Evolutionary conservation across 768 basidiomycete species (phyloP), one percentile per base, ranked within the genome.

Genomic region (Mycena latifolia): DNA sequence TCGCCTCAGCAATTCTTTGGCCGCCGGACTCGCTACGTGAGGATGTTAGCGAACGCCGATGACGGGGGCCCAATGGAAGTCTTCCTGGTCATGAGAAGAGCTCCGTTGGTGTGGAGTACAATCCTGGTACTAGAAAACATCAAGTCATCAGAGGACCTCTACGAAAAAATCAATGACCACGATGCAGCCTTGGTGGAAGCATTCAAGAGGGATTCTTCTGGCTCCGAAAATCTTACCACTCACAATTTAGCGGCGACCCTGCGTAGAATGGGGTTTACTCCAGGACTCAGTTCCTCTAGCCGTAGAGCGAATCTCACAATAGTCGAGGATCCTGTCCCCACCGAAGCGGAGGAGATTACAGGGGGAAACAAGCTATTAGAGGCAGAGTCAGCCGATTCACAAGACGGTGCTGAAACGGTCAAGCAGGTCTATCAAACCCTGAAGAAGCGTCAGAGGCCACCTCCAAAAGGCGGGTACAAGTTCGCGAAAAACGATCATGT

Each of bases 401-500:
- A 39, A n/a, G n/a, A n/a, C n/a, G n/a, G n/a, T n/a, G n/a, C n/a
- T 3, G 18, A 20, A 2, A 35, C 33, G 1, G 3, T 55, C 1
- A 9, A n/a, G 4, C 35, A 55, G 24, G 53, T 39, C 3, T 55
- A 24, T 27, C 33, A 55, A 7, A 41, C 37, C 3, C 5, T 55
- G 35, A 55, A 55, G 53, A 55, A 25, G 15, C 33, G 53, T 2
- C 53, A 55, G 25, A 8, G 53, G 1, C 11, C 33, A 7, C 53
- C 53, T 14, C 53, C 53, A 8, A 55, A 55, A 39, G 53, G 35
- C 3, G 53, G 53, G n/a, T 55, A 55, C 14, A 33, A 33, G 2
- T 55, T 39, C 35, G 2, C 18, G 11, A 55, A 55, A 22, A 55
- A 41, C 35, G 53, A 55, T 15, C 53, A 55, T n/a, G 35, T 55